Evolutionary conservation across 257 asterid species (phyloP).

Genomic region (Solanum chiquidenum): DNA sequence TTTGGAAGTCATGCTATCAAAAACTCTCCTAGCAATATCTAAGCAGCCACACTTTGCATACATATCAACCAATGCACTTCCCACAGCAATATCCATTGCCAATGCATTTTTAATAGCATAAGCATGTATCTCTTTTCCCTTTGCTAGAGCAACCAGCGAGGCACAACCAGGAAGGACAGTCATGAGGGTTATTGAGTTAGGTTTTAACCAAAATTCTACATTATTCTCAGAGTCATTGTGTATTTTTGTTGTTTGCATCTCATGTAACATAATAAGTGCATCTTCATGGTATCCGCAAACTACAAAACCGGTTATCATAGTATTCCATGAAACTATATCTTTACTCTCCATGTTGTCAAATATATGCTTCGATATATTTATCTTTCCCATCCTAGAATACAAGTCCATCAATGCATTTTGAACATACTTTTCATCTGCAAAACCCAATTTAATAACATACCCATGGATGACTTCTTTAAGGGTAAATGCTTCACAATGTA

Average conservation of each 20-base stretch:
- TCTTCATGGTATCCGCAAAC: constrained; percentile 70
- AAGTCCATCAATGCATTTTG: constrained; percentile 85
- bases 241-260: constrained; percentile 37
- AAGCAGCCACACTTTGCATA: constrained; percentile 87
- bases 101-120: constrained; percentile 48
- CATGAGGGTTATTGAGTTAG: constrained; percentile 82
- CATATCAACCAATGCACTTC: constrained; percentile 88
- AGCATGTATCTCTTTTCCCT: constrained; percentile 76
- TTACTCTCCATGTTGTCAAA: constrained; percentile 54
- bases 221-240: constrained; percentile 1
- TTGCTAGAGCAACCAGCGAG: constrained; percentile 52
- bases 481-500: constrained; percentile 50
- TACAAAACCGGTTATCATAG: constrained; percentile 72
- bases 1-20: constrained; percentile 44
- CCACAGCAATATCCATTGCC: constrained; percentile 56
- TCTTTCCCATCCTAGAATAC: constrained; percentile 65
- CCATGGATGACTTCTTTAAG: constrained; percentile 74
- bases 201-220: constrained; percentile 19
- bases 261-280: constrained; percentile 41
- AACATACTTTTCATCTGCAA: constrained; percentile 47
- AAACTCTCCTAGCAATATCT: constrained; percentile 47
- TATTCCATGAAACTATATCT: constrained; percentile 81
- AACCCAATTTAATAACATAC: constrained; percentile 63
- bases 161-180: constrained; percentile 82
- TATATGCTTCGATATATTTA: constrained; percentile 35